A percentile compares a stretch with the other conserved stretches of the same genome.
Evolutionary conservation across 306 rosid genomes (phyloP).

Genomic region (Vigna radiata): DNA sequence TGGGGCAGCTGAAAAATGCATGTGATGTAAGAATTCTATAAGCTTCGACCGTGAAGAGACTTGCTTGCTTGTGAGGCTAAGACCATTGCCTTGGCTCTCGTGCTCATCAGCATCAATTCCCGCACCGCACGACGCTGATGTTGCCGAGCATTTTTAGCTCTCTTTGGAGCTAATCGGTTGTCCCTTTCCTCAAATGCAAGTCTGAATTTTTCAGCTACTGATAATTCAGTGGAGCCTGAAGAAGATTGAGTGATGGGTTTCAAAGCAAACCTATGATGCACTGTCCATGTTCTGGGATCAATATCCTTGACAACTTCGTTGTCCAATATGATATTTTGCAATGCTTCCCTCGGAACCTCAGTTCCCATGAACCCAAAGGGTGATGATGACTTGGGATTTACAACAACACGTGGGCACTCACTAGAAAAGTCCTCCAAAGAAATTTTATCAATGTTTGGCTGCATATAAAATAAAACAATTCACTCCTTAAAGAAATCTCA

Average conservation of each 20-base stretch:
- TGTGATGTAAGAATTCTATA: conserved; percentile 15
- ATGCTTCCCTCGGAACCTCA: conserved; percentile 79
- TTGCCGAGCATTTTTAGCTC: conserved; percentile 94
- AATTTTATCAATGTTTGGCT: conserved; percentile 76
- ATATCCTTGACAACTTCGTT: conserved; percentile 60
- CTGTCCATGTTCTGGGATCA: conserved; percentile 80
- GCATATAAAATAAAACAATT: conserved; percentile 42
- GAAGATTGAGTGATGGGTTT: conserved; percentile 45
- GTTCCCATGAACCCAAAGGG: conserved; percentile 70
- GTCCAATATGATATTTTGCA: conserved; percentile 62
- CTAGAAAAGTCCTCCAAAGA: conserved; percentile 65
- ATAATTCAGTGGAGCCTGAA: conserved; percentile 59
- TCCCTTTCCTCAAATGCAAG: conserved; percentile 95
- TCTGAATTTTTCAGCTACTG: conserved; percentile 88
- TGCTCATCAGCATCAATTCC: conserved; percentile 68
- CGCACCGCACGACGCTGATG: conserved; percentile 81
- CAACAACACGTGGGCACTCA: conserved; percentile 84
- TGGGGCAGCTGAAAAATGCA: not conserved
- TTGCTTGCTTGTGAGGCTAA: conserved; percentile 81
- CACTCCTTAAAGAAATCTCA: conserved; percentile 12
- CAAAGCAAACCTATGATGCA: conserved; percentile 51
- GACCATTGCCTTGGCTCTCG: conserved; percentile 76
- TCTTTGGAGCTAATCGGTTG: conserved; percentile 79
- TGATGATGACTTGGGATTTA: conserved; percentile 76
- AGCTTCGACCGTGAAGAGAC: conserved; percentile 52